Conservation (phyloP, 1,284 basidiomycete species). For the Fistulinella cinereoalba region DNA sequence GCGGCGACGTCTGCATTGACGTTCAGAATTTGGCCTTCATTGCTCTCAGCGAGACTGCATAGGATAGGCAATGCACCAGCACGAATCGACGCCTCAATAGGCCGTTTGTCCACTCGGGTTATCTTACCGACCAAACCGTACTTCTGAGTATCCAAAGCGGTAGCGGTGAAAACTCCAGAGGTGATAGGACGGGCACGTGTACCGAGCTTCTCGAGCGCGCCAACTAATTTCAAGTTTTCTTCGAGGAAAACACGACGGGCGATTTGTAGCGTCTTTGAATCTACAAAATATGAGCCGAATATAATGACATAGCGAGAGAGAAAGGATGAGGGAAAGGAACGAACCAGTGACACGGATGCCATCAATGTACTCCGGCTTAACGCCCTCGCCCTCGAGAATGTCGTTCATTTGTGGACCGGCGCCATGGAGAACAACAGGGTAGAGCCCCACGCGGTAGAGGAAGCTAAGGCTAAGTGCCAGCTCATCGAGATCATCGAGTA, state of each 20-base stretch:
- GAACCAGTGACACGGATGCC: constrained; percentile 91
- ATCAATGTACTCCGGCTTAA: constrained; percentile 92
- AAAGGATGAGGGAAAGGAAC: constrained; percentile 21
- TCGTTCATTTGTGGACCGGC: constrained; percentile 94
- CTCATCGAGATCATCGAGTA: constrained; percentile 86
- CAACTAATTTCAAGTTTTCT: constrained; percentile 91
- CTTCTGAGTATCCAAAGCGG: constrained; percentile 90
- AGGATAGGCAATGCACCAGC: constrained; percentile 93
- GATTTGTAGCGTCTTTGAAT: constrained; percentile 87
- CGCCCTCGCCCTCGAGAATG: constrained; percentile 86
- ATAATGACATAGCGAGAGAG: not conserved
- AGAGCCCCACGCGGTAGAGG: constrained; percentile 89
- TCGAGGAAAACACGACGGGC: constrained; percentile 95
- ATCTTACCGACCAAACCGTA: constrained; percentile 96
- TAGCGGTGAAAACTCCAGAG: constrained; percentile 92
- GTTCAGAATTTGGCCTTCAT: constrained; percentile 92
- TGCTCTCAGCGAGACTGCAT: constrained; percentile 87
- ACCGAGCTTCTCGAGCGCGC: constrained; percentile 86
- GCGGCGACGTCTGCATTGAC: constrained; percentile 97
- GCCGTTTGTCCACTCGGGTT: constrained; percentile 89
- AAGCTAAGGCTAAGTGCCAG: constrained; percentile 91
- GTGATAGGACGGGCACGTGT: constrained; percentile 94
- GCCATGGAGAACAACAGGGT: constrained; percentile 92
- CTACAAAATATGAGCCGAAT: constrained; percentile 45
- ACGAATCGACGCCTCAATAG: constrained; percentile 90